A percentile compares a stretch with the other conserved stretches of the same genome.
Conservation (phyloP, 2,329 filamentous ascomycete genomes). For the Amylocarpus encephaloides region DNA sequence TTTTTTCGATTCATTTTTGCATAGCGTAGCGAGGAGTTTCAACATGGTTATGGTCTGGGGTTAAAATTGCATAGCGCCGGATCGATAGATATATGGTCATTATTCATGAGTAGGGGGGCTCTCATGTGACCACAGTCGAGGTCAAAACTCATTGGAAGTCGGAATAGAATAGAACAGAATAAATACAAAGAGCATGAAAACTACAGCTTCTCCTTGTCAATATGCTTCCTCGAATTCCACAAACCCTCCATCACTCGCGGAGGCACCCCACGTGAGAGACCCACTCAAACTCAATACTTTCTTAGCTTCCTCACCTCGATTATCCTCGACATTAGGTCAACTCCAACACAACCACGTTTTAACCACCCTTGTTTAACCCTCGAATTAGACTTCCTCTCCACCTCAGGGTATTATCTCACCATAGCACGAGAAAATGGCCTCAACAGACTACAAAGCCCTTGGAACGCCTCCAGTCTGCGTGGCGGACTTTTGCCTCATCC, state of each 20-base stretch:
- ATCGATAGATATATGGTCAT: not conserved
- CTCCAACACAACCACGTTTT: not conserved
- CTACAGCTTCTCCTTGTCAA: too few relatives aligned
- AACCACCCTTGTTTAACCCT: too few relatives aligned
- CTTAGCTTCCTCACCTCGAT: not conserved
- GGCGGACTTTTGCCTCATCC: slow-evolving; percentile 88
- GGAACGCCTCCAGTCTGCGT: slow-evolving; percentile 69
- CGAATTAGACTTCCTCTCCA: too few relatives aligned
- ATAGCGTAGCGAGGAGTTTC: slow-evolving; percentile 21
- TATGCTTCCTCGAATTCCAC: too few relatives aligned
- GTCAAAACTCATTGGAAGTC: too few relatives aligned
- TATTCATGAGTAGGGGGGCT: too few relatives aligned
- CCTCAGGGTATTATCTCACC: not conserved
- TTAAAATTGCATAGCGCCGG: not conserved
- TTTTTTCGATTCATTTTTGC: slow-evolving; percentile 3
- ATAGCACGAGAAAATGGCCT: slow-evolving; percentile 1
- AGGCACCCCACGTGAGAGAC: too few relatives aligned
- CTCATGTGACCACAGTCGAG: too few relatives aligned
- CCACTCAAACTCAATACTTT: too few relatives aligned
- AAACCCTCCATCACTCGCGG: too few relatives aligned
- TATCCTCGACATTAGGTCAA: not conserved
- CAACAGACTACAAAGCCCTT: slow-evolving; percentile 38
- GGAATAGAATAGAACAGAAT: too few relatives aligned
- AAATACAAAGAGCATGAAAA: too few relatives aligned
- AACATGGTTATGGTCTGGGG: not conserved